Evolutionary conservation across 1,284 basidiomycete species (phyloP).

Genomic region (Bjerkandera adusta): DNA sequence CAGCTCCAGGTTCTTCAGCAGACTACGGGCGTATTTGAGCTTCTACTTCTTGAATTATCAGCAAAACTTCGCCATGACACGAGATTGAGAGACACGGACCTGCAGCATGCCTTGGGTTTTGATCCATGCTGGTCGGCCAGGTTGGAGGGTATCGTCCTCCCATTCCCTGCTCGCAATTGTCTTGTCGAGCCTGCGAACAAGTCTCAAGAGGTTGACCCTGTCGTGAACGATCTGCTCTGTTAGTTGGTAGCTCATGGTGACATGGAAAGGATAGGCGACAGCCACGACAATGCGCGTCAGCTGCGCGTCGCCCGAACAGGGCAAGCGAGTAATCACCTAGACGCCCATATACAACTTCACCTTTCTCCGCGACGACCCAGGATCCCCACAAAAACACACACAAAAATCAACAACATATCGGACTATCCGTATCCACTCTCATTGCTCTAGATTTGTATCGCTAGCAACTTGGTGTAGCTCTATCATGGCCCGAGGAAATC

Average conservation of each 20-base stretch:
- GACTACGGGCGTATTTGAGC: slow-evolving; percentile 56
- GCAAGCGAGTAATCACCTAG: too few species aligned
- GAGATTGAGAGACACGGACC: slow-evolving; percentile 39
- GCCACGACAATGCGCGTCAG: too few species aligned
- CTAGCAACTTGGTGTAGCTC: slow-evolving; percentile 14
- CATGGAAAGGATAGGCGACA: too few species aligned
- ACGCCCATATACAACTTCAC: slow-evolving; percentile 1
- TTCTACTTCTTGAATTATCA: slow-evolving; percentile 42
- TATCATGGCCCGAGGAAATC: slow-evolving; percentile 24
- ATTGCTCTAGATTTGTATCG: slow-evolving; percentile 2
- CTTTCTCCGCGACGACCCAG: background rate
- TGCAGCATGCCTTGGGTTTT: slow-evolving; percentile 56
- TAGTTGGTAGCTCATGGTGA: slow-evolving; percentile 28
- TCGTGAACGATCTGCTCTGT: slow-evolving; percentile 52
- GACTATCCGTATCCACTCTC: background rate
- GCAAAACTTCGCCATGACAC: too few species aligned
- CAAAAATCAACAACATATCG: background rate
- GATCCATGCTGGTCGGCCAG: slow-evolving; percentile 45
- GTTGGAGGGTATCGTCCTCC: slow-evolving; percentile 32
- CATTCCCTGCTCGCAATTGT: slow-evolving; percentile 48
- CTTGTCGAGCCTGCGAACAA: slow-evolving; percentile 62
- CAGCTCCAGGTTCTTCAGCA: slow-evolving; percentile 56
- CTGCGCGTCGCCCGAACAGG: too few species aligned
- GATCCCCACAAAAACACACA: too few species aligned
- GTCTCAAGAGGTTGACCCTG: slow-evolving; percentile 63